Evolutionary conservation across 352 stramenopile genomes (phyloP), one percentile per base, ranked within the genome.

Genomic region (Globisporangium irregulare): DNA sequence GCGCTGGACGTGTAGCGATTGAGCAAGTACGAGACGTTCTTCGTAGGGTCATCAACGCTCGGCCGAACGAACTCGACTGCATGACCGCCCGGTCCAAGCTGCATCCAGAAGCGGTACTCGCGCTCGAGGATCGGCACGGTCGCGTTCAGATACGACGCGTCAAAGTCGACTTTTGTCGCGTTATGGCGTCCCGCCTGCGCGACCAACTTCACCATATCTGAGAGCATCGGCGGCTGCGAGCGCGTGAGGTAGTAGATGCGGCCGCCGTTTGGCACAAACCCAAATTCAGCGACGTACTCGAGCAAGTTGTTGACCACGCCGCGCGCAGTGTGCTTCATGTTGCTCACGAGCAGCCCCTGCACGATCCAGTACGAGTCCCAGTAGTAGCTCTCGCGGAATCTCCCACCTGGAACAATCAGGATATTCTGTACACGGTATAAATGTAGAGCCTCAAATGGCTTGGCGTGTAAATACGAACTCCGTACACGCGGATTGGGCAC

Each of bases 341-440:
- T 74, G 67, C 87, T 95, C 9, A 94, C 84, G 41, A 97, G 71
- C 5, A 98, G 76, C 0, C 92, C 91, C 62, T 92, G 72, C 10
- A 98, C 82, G 60, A 97, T 97, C 93, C 93, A 98, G 74, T 93
- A 97, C 64, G 84, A 93, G 68, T 98, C 93, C 93, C 93, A 98
- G 72, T 98, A 98, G 77, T 98, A 98, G 48, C 76, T 90, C 73
- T 98, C 93, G 10, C 91, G 84, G 70, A 98, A 98, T n/a, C 93
- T 81, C 5, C 89, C 93, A 22, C 92, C 93, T 7, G 91, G 92
- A 0, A 97, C 85, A 51, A 98, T 90, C 46, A 98, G 68, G 29
- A 94, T 77, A 43, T 91, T 85, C 50, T 79, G 79, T 43, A 72
- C 63, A 32, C 71, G 79, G 14, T 74, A 63, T 43, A 81, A 63